Percentiles rank a stretch among this genome's conserved stretches.
These are phyloP conservation scores for Nicotiana obtusifolia DNA, from an alignment of 257 asterid genomes.

Conservation along the genomic window DNA sequence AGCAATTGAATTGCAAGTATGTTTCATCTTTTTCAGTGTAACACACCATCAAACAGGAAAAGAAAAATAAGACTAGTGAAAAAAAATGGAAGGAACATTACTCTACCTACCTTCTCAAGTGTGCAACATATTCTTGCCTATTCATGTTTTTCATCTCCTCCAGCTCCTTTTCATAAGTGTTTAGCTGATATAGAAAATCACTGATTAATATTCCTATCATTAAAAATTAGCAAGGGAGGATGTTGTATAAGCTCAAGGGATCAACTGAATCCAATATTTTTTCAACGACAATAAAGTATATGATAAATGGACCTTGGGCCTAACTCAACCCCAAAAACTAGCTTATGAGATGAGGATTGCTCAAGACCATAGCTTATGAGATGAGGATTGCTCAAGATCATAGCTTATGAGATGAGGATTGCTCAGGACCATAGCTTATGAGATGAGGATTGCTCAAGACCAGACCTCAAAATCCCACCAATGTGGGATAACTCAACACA, in stretches of 20 bases:
- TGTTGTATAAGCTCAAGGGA: background rate
- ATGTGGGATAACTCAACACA: too few relatives aligned
- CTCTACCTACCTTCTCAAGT: slow-evolving; percentile 60
- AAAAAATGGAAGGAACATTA: background rate
- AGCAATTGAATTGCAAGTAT: background rate
- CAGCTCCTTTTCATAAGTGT: slow-evolving; percentile 58
- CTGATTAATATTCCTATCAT: too few relatives aligned
- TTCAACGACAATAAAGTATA: too few relatives aligned
- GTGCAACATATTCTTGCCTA: slow-evolving; percentile 88
- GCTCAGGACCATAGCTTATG: too few relatives aligned
- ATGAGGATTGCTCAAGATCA: too few relatives aligned
- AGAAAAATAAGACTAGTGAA: background rate
- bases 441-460: too few relatives aligned
- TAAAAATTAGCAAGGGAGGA: background rate
- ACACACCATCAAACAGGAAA: slow-evolving; percentile 2
- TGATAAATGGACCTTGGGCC: too few relatives aligned
- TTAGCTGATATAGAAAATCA: slow-evolving; percentile 28
- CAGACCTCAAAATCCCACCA: too few relatives aligned
- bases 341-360: too few relatives aligned
- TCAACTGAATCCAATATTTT: background rate
- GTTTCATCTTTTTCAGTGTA: slow-evolving; percentile 9
- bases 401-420: too few relatives aligned
- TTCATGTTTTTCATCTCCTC: slow-evolving; percentile 77
- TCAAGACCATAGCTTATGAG: too few relatives aligned
- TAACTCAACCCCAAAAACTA: too few relatives aligned